These are phyloP conservation scores for Cystobasidium ongulense DNA, from an alignment of 768 basidiomycete species.

Conservation along the genomic window DNA sequence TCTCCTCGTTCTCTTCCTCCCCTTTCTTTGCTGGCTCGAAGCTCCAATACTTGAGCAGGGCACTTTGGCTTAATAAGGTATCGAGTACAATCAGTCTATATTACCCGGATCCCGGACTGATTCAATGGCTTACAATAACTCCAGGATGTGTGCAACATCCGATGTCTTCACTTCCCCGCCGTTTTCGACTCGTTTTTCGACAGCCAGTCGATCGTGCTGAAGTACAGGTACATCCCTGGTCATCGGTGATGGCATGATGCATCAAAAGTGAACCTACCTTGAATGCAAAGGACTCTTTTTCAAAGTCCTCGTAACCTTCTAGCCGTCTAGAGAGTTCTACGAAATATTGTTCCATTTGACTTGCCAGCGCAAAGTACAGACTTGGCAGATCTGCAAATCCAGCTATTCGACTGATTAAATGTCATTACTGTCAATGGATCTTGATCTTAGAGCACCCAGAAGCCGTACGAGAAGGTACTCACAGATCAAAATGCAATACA, in stretches of 20 bases:
- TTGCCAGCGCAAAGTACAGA: constrained; percentile 50
- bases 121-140: constrained; percentile 12
- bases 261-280: constrained; percentile 54
- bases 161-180: constrained; percentile 58
- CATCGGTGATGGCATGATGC: neutral
- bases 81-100: neutral
- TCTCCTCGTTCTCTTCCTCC: neutral
- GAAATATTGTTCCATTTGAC: constrained; percentile 41
- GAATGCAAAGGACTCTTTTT: constrained; percentile 68
- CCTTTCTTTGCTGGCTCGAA: constrained; percentile 50
- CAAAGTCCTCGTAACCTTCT: constrained; percentile 64
- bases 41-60: constrained; percentile 64
- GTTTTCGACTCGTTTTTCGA: constrained; percentile 57
- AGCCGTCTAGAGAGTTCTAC: constrained; percentile 66
- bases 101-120: neutral
- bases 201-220: constrained; percentile 71
- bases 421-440: neutral
- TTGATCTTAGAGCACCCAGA: too few species aligned
- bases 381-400: constrained; percentile 67
- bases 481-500: constrained; percentile 71
- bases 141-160: constrained; percentile 63
- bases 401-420: constrained; percentile 20
- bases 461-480: too few species aligned
- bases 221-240: too few species aligned
- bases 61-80: constrained; percentile 49